Conservation (phyloP, 2,329 filamentous ascomycete species). For the Graphiopsis chlorocephala region DNA sequence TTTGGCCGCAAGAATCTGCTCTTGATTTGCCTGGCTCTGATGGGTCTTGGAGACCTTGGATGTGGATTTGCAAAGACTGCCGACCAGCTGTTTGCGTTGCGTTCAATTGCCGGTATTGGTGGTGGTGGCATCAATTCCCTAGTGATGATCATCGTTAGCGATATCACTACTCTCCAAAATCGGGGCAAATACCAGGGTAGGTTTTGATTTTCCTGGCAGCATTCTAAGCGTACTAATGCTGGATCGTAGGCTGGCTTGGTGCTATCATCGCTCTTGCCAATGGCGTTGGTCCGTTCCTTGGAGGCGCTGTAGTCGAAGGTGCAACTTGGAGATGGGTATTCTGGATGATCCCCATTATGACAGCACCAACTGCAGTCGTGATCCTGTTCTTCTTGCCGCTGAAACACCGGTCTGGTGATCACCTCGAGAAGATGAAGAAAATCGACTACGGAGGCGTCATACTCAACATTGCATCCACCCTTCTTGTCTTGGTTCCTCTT, state of each 20-base stretch:
- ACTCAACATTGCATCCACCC: constrained; percentile 11
- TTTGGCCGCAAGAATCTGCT: constrained; percentile 64
- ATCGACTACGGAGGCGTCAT: constrained; percentile 14
- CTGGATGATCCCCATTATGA: constrained; percentile 17
- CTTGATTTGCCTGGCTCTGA: constrained; percentile 48
- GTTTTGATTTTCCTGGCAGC: neutral
- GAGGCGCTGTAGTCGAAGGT: constrained; percentile 38
- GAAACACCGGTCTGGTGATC: constrained; percentile 25
- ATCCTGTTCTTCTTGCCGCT: constrained; percentile 19
- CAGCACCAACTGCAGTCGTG: constrained; percentile 15
- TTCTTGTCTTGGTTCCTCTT: constrained; percentile 9
- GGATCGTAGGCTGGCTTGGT: constrained; percentile 23
- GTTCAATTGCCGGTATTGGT: constrained; percentile 55
- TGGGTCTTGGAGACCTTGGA: constrained; percentile 7
- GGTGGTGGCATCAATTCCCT: constrained; percentile 47
- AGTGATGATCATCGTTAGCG: constrained; percentile 50
- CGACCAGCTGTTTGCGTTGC: constrained; percentile 50
- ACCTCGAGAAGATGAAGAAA: constrained; percentile 31
- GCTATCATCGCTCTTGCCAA: constrained; percentile 45
- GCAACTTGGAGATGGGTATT: constrained; percentile 16
- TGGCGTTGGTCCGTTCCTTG: constrained; percentile 42
- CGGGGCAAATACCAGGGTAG: constrained; percentile 44
- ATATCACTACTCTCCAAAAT: constrained; percentile 50
- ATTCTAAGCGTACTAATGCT: neutral
- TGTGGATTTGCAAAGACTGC: constrained; percentile 23